These are phyloP conservation scores for Soucietia sequanensis DNA, from an alignment of 805 yeast species.

Conservation along the genomic window DNA sequence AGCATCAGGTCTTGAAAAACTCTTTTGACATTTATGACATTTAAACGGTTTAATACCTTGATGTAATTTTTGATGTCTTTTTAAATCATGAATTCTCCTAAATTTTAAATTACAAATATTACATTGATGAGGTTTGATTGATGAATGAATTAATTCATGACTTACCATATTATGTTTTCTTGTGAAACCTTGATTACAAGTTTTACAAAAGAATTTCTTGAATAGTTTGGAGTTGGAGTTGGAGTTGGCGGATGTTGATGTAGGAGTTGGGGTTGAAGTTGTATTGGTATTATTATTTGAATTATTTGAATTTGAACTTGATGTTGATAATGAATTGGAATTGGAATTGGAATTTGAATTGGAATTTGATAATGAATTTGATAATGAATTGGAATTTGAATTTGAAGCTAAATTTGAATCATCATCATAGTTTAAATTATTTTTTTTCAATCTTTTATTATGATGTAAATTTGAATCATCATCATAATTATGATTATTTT, in stretches of 20 bases:
- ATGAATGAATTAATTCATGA: conserved; percentile 67
- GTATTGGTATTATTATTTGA: not conserved
- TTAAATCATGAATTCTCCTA: conserved; percentile 73
- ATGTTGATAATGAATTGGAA: too few species aligned
- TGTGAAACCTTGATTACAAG: conserved; percentile 64
- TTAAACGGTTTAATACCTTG: conserved; percentile 70
- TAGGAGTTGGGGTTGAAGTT: not conserved
- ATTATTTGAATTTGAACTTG: too few species aligned
- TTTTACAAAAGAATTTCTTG: conserved; percentile 49
- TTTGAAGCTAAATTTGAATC: too few species aligned
- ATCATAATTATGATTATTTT: too few species aligned
- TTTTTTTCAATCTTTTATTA: too few species aligned
- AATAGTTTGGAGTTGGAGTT: too few species aligned
- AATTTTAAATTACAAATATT: conserved; percentile 58
- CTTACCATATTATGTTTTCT: conserved; percentile 74
- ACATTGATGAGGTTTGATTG: conserved; percentile 64
- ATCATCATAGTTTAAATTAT: too few species aligned
- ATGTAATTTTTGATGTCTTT: conserved; percentile 72
- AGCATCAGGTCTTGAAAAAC: conserved; percentile 77
- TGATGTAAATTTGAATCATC: too few species aligned
- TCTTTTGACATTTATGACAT: conserved; percentile 60
- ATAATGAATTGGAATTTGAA: too few species aligned
- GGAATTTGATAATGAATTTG: too few species aligned
- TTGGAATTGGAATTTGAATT: too few species aligned
- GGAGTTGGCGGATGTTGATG: conserved; percentile 2